These are phyloP conservation scores for Eurotiales sp. DNA, from an alignment of 2,329 filamentous ascomycete species.

Conservation along the genomic window DNA sequence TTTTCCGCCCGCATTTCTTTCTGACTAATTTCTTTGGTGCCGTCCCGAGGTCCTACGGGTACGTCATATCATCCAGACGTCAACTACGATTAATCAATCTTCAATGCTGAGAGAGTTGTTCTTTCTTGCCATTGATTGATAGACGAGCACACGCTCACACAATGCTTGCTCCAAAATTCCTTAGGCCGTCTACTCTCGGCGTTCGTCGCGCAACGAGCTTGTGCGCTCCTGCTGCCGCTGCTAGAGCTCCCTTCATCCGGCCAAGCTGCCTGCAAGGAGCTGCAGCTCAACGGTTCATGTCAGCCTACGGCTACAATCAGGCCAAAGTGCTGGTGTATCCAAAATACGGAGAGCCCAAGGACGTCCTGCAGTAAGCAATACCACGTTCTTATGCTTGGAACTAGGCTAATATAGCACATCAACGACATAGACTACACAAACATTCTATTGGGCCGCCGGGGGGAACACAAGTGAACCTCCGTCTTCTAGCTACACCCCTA, in stretches of 20 bases:
- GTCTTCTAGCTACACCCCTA: constrained; percentile 84
- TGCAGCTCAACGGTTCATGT: constrained; percentile 35
- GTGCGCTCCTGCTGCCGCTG: constrained; percentile 13
- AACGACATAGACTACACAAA: constrained; percentile 38
- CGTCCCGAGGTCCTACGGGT: constrained; percentile 8
- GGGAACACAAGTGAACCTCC: constrained; percentile 69
- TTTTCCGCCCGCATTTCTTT: neutral
- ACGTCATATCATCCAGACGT: constrained; percentile 2
- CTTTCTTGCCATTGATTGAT: neutral
- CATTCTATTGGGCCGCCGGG: constrained; percentile 48
- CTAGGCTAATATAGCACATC: neutral
- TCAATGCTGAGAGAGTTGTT: no score
- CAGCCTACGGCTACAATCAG: constrained; percentile 49
- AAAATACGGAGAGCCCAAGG: constrained; percentile 47
- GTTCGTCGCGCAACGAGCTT: constrained; percentile 5
- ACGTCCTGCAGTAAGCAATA: constrained; percentile 40
- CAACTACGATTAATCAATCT: no score
- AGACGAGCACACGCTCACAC: neutral
- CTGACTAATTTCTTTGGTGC: no score
- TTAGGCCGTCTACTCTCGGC: neutral
- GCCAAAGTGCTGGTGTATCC: constrained; percentile 48
- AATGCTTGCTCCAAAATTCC: constrained; percentile 6
- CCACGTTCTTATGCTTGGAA: neutral
- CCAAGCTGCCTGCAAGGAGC: constrained; percentile 14
- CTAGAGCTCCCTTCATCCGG: constrained; percentile 16